phyloP scores from a whole-genome alignment of 2,329 filamentous ascomycete genomes.

The Penicillium sp. region DNA sequence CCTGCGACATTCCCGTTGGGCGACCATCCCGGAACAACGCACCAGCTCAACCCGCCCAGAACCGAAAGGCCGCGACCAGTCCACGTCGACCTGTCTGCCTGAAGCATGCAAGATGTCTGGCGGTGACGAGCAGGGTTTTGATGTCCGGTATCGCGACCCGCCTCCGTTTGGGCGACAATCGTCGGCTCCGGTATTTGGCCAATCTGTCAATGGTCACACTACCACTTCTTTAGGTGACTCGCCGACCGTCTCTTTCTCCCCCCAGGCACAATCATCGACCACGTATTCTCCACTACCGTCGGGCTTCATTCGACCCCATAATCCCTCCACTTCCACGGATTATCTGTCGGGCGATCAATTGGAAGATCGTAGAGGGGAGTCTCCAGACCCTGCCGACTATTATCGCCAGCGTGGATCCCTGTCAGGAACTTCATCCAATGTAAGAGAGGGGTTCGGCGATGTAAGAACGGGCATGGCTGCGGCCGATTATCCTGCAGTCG shows the following conservation, averaged over 20 bases:
- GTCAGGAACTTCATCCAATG: constrained; percentile 29
- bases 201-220: constrained; percentile 10
- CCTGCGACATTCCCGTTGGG: constrained; percentile 38
- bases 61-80: constrained; percentile 33
- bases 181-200: constrained; percentile 25
- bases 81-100: constrained; percentile 30
- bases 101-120: constrained; percentile 46
- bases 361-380: constrained; percentile 21
- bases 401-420: constrained; percentile 47
- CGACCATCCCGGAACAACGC: constrained; percentile 41
- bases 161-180: constrained; percentile 35
- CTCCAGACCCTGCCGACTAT: constrained; percentile 53
- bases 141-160: constrained; percentile 33
- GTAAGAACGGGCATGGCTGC: constrained; percentile 22
- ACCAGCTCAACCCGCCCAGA: constrained; percentile 34
- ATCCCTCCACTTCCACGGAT: constrained; percentile 17
- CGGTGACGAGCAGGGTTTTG: constrained; percentile 43
- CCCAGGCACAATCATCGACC: constrained; percentile 22
- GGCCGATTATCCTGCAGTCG: constrained; percentile 18
- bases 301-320: constrained; percentile 18
- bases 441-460: constrained; percentile 23
- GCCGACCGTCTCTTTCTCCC: constrained; percentile 28
- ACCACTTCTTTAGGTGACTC: constrained; percentile 28
- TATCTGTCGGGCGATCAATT: constrained; percentile 23
- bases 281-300: constrained; percentile 30